Base-by-base conservation (phyloP, 192 early-diverging fungal genomes). In the Backusella macrospora region DNA sequence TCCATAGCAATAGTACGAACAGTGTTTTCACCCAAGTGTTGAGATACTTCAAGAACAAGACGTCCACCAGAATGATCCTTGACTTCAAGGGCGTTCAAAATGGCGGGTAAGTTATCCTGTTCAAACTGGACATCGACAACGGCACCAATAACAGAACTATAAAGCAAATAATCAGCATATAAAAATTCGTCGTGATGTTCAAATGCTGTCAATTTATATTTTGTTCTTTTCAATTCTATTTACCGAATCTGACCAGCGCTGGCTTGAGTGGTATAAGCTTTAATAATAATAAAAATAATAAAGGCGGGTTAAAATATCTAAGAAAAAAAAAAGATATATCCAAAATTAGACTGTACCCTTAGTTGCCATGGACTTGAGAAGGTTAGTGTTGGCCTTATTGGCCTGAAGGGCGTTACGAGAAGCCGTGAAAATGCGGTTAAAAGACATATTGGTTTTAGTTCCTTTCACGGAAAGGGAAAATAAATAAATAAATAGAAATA, bases 1-100 rank as follows among this genome's bases (percentile, higher is more conserved):
- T 98, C 97, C 97, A 98, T 98, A 82, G 97, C 97, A 95, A 98
- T 98, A 77, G 94, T 96, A 77, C 97, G 95, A 77, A 98, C 97
- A 71, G 95, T 96, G 92, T 96, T 96, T 83, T 98, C 96, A 87
- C 96, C 96, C 90, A 92, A 93, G 84, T 98, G 96, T 86, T 97
- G 95, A 65, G 96, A 85, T 48, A 98, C 96, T 85, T 98, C 96
- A 26, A 98, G 91, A 67, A 98, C 97, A 73, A 98, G 88, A 80
- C 97, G 96, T 62, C 81, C 81, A 81, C 86, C 87, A 77, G 89
- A 84, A 83, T 89, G 88, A 82, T 88, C 84, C 85, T 93, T 86
- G 44, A 98, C 95, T 85, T 98, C 96, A 34, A 98, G 92, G 66
- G 97, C 95, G 90, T 98, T 98, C 76, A 97, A 89, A 80, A 98